Evolutionary conservation across 371 early-diverging fungal genomes (phyloP).

Genomic region (Nematocida parisii): DNA sequence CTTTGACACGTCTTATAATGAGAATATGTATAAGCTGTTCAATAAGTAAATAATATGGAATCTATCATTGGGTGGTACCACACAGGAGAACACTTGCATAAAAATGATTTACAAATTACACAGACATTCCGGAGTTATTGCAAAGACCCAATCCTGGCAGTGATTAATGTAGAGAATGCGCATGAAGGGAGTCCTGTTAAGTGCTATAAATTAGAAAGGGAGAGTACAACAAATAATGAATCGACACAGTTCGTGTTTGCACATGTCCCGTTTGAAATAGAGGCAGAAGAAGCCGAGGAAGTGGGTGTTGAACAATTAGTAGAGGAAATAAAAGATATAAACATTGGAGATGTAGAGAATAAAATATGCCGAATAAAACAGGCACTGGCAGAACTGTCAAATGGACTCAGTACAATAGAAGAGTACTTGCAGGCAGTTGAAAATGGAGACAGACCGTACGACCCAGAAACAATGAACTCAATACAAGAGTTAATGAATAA

Average conservation of each 20-base stretch:
- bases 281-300: conserved; percentile 98
- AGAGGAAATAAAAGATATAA: conserved; percentile 76
- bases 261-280: conserved; percentile 86
- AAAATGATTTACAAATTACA: conserved; percentile 94
- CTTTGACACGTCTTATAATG: conserved; percentile 95
- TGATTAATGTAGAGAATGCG: conserved; percentile 67
- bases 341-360: conserved; percentile 57
- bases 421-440: conserved; percentile 60
- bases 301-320: conserved; percentile 98
- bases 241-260: conserved; percentile 77
- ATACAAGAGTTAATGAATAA: conserved; percentile 66
- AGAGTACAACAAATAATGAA: conserved; percentile 72
- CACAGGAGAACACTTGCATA: conserved; percentile 89
- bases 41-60: conserved; percentile 95
- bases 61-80: conserved; percentile 99
- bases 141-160: conserved; percentile 75
- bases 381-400: conserved; percentile 57
- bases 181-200: conserved; percentile 62
- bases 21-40: conserved; percentile 97
- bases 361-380: conserved; percentile 58
- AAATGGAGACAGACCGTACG: conserved; percentile 33
- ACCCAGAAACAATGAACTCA: conserved; percentile 55
- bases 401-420: conserved; percentile 57
- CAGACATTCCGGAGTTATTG: conserved; percentile 87
- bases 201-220: conserved; percentile 74